phyloP scores from a whole-genome alignment of 2,329 filamentous ascomycete genomes.

The Phaeoacremonium minimum region DNA sequence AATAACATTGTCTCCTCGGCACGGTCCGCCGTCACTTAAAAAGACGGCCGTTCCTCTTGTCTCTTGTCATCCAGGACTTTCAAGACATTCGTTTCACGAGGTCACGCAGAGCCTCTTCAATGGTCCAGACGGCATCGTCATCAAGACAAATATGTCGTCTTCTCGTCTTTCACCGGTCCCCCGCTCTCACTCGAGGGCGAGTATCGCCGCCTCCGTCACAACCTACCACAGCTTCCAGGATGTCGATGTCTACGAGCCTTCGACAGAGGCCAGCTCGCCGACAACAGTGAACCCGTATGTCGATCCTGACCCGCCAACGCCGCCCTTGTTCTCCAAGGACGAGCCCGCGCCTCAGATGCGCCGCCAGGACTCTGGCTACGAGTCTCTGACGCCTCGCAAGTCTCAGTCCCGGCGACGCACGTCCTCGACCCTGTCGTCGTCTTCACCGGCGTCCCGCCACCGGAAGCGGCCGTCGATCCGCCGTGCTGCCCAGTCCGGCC shows the following conservation, averaged over 20 bases:
- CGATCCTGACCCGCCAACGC: not conserved
- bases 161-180: constrained; percentile 4
- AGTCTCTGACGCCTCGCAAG: constrained; percentile 37
- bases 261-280: constrained; percentile 17
- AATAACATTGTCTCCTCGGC: too few species aligned
- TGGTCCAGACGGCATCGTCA: too few species aligned
- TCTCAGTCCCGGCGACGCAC: constrained; percentile 25
- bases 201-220: constrained; percentile 40
- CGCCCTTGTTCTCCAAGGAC: constrained; percentile 1
- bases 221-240: constrained; percentile 53
- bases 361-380: constrained; percentile 56
- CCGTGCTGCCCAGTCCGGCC: constrained; percentile 32
- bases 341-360: constrained; percentile 29
- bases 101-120: too few species aligned
- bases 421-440: constrained; percentile 21
- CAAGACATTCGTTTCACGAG: too few species aligned
- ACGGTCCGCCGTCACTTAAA: too few species aligned
- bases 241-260: constrained; percentile 39
- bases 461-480: constrained; percentile 36
- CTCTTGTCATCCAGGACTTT: too few species aligned
- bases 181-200: constrained; percentile 28
- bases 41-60: too few species aligned
- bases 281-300: constrained; percentile 8
- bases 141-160: too few species aligned
- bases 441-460: constrained; percentile 22